These are phyloP conservation scores for Boletus pseudopeckii DNA, from an alignment of 768 basidiomycete species.

Conservation along the genomic window DNA sequence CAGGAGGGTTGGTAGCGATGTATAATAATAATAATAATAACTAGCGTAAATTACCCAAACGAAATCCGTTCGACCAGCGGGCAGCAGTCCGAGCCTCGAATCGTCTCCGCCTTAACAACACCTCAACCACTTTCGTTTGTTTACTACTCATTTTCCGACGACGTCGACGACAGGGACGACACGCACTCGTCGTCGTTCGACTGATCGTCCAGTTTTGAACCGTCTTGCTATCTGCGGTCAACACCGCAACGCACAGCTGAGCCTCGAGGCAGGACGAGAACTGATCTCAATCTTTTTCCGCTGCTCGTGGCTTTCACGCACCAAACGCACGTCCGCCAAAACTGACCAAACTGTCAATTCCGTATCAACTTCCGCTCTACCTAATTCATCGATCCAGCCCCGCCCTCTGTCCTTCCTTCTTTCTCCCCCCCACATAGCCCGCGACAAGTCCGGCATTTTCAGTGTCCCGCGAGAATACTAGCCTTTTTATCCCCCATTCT, in stretches of 20 bases:
- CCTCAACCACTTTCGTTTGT: constrained; percentile 17
- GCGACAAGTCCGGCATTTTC: constrained; percentile 24
- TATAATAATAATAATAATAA: not conserved
- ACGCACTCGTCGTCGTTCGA: not conserved
- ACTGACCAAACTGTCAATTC: constrained; percentile 28
- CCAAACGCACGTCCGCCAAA: constrained; percentile 32
- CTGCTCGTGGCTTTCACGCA: constrained; percentile 36
- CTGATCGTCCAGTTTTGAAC: constrained; percentile 13
- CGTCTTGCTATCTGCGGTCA: constrained; percentile 22
- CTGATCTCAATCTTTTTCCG: constrained; percentile 30
- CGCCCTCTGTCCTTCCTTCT: constrained; percentile 27
- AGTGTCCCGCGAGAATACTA: constrained; percentile 27
- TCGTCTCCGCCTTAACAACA: constrained; percentile 25
- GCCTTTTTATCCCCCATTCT: constrained; percentile 19
- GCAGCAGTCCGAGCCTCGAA: not conserved
- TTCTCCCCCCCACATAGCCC: constrained; percentile 24
- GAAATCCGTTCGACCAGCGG: not conserved
- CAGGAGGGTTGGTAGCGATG: not conserved
- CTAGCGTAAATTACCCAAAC: too few species aligned
- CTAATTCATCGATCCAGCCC: constrained; percentile 30
- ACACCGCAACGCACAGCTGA: constrained; percentile 15
- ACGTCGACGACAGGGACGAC: constrained; percentile 5
- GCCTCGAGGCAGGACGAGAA: constrained; percentile 30
- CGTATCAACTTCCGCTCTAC: constrained; percentile 26
- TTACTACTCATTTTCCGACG: not conserved